phyloP scores from a whole-genome alignment of 441 rosid species.

The Gossypium davidsonii region DNA sequence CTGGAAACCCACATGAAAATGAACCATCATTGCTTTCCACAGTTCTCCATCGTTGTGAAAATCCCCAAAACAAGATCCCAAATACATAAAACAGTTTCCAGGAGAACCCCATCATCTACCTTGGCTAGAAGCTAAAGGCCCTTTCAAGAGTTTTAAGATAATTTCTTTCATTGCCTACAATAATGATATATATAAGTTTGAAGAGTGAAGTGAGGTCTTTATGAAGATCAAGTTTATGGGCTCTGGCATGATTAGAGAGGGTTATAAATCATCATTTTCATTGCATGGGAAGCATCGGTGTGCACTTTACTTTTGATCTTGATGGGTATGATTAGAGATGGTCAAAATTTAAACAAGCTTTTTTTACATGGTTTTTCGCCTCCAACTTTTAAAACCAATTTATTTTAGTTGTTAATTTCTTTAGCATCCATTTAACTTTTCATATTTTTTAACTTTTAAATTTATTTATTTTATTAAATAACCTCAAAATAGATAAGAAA shows the following conservation, averaged over 20 bases:
- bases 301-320: neutral
- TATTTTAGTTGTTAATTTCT: too few species aligned
- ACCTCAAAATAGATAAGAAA: too few species aligned
- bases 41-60: neutral
- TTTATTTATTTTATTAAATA: too few species aligned
- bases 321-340: neutral
- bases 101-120: constrained; percentile 11
- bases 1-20: constrained; percentile 46
- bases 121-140: neutral
- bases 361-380: too few species aligned
- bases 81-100: constrained; percentile 6
- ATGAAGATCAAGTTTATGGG: neutral
- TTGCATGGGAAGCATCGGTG: neutral
- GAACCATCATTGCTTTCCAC: neutral
- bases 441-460: too few species aligned
- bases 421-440: too few species aligned
- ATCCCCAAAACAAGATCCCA: constrained; percentile 22
- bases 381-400: too few species aligned
- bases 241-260: neutral
- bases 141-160: neutral
- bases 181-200: neutral
- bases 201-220: neutral
- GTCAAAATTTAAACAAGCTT: neutral
- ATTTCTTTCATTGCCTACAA: neutral
- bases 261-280: neutral